These are phyloP conservation scores for Cladorrhinum sp. DNA, from an alignment of 2,329 filamentous ascomycete species.

Conservation along the genomic window DNA sequence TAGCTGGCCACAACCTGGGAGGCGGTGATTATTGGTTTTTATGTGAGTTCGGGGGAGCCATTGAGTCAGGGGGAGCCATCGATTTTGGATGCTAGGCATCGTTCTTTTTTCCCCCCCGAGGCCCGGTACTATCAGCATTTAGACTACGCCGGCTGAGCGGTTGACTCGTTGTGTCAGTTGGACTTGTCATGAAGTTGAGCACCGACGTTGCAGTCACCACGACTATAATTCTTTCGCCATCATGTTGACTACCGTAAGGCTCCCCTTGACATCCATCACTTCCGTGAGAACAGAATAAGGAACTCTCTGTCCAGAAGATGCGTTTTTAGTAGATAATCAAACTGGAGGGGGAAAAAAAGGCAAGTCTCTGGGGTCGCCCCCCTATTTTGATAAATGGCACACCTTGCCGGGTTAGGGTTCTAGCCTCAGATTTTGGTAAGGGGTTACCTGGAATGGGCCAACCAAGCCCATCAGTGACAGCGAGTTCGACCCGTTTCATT, in stretches of 20 bases:
- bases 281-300: too few species aligned
- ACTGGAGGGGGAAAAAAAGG: too few species aligned
- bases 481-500: constrained; percentile 4
- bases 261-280: too few species aligned
- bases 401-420: too few species aligned
- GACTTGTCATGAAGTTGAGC: background rate
- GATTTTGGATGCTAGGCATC: background rate
- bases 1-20: too few species aligned
- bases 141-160: background rate
- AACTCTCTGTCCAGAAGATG: too few species aligned
- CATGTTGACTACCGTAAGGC: background rate
- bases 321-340: too few species aligned
- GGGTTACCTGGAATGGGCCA: constrained; percentile 16
- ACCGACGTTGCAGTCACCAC: background rate
- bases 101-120: background rate
- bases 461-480: constrained; percentile 10
- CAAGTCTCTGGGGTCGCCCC: too few species aligned
- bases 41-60: background rate
- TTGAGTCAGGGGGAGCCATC: background rate
- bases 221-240: background rate
- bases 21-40: background rate
- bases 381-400: too few species aligned
- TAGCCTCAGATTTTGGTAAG: too few species aligned
- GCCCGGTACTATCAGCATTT: background rate
- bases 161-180: background rate